Percentiles rank a stretch among this genome's conserved stretches.
Evolutionary conservation across 768 basidiomycete species (phyloP).

Genomic region (Candolleomyces eurysporus): DNA sequence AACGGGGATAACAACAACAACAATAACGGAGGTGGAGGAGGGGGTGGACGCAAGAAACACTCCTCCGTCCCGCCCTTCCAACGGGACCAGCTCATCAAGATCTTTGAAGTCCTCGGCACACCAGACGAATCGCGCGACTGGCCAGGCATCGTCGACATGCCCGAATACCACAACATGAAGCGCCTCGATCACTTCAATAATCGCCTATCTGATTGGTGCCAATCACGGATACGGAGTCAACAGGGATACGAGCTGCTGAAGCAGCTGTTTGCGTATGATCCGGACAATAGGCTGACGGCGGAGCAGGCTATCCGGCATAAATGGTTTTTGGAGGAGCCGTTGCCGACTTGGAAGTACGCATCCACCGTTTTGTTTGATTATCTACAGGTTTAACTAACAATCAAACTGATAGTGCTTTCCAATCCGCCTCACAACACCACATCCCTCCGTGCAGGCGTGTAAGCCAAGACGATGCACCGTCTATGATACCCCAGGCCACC

Average conservation of each 20-base stretch:
- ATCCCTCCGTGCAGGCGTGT: constrained; percentile 86
- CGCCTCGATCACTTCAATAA: constrained; percentile 64
- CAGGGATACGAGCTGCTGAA: constrained; percentile 82
- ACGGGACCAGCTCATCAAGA: constrained; percentile 89
- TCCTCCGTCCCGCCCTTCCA: constrained; percentile 76
- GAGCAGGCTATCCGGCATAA: constrained; percentile 76
- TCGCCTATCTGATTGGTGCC: constrained; percentile 77
- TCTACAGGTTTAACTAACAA: constrained; percentile 1
- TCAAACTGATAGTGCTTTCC: constrained; percentile 61
- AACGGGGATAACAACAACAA: no score
- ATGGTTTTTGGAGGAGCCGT: constrained; percentile 93
- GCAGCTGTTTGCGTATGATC: constrained; percentile 87
- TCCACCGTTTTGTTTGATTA: constrained; percentile 1
- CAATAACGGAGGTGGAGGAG: no score
- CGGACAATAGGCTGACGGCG: constrained; percentile 81
- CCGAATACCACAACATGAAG: constrained; percentile 83
- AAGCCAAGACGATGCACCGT: constrained; percentile 89
- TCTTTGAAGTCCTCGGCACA: constrained; percentile 93
- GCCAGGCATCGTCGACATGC: constrained; percentile 83
- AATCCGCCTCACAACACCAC: constrained; percentile 57
- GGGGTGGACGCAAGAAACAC: constrained; percentile 84
- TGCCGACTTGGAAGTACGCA: constrained; percentile 80
- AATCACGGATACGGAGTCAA: constrained; percentile 54
- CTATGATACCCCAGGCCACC: constrained; percentile 70
- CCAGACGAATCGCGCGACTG: constrained; percentile 77